Evolutionary conservation across 2,329 filamentous ascomycete genomes (phyloP).

Genomic region (Trichoderma simmonsii): DNA sequence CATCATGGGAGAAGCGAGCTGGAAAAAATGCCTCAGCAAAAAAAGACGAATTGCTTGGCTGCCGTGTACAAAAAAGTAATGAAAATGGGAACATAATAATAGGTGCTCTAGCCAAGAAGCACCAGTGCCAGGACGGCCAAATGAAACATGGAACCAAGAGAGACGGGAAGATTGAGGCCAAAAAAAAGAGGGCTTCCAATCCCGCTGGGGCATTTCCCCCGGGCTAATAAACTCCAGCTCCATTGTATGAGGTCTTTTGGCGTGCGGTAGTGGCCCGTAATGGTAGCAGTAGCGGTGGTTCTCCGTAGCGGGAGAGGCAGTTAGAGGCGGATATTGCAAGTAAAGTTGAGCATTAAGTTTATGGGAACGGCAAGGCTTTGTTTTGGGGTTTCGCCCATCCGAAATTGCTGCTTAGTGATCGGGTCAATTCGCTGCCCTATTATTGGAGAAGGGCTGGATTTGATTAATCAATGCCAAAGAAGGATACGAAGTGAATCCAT

Average conservation of each 20-base stretch:
- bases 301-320: constrained; percentile 2
- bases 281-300: constrained; percentile 1
- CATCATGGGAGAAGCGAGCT: constrained; percentile 4
- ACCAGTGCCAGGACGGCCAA: background rate
- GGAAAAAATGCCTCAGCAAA: constrained; percentile 10
- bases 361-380: background rate
- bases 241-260: constrained; percentile 5
- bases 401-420: background rate
- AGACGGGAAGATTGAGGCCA: background rate
- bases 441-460: background rate
- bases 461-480: background rate
- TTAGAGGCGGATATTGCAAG: constrained; percentile 16
- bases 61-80: background rate
- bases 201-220: background rate
- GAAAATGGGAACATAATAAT: background rate
- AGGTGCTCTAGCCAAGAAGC: background rate
- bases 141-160: background rate
- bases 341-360: constrained; percentile 14
- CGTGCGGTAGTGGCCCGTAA: background rate
- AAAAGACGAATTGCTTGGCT: background rate
- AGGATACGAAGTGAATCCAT: background rate
- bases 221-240: background rate
- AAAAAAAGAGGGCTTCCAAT: background rate
- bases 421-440: background rate
- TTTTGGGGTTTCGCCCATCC: background rate